Conservation (phyloP, 2,329 filamentous ascomycete species). For the Aspergillus quadrilineatus region DNA sequence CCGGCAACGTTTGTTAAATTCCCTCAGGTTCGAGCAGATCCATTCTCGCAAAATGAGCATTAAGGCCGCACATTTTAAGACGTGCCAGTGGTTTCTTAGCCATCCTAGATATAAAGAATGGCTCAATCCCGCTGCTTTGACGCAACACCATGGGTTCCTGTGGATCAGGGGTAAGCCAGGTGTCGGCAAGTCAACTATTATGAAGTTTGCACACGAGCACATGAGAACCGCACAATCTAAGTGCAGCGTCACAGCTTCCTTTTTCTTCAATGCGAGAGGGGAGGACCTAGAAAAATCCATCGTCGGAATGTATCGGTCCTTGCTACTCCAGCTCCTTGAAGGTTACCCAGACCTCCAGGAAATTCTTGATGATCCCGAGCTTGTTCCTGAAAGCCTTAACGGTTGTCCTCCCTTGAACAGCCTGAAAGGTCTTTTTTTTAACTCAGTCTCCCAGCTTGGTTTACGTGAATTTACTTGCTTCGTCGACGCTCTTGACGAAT, state of each 20-base stretch:
- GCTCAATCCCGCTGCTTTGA: slow-evolving; percentile 29
- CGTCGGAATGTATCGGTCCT: slow-evolving; percentile 30
- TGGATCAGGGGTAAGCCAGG: slow-evolving; percentile 45
- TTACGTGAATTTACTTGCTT: slow-evolving; percentile 31
- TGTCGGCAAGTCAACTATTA: slow-evolving; percentile 40
- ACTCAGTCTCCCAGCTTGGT: slow-evolving; percentile 15
- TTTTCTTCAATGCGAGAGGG: slow-evolving; percentile 33
- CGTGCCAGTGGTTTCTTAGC: slow-evolving; percentile 45
- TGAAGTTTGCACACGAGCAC: slow-evolving; percentile 32
- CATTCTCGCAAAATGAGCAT: slow-evolving; percentile 41
- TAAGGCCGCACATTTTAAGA: slow-evolving; percentile 37
- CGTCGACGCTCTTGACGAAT: slow-evolving; percentile 51
- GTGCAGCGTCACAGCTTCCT: slow-evolving; percentile 28
- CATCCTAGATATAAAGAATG: slow-evolving; percentile 38
- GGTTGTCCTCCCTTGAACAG: slow-evolving; percentile 13
- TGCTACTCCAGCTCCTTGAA: slow-evolving; percentile 29
- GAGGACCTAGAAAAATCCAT: slow-evolving; percentile 23
- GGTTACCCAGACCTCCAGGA: slow-evolving; percentile 20
- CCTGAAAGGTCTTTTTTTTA: slow-evolving; percentile 22
- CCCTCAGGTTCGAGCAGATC: slow-evolving; percentile 38
- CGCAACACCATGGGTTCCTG: slow-evolving; percentile 31
- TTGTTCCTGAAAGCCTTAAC: background rate
- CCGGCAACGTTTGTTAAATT: background rate
- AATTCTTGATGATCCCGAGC: slow-evolving; percentile 16
- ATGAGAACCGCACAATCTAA: slow-evolving; percentile 35